Percentiles rank a stretch among this genome's conserved stretches.
Conservation (phyloP, 495 filamentous ascomycete genomes). For the Hypoxylon intermedium region DNA sequence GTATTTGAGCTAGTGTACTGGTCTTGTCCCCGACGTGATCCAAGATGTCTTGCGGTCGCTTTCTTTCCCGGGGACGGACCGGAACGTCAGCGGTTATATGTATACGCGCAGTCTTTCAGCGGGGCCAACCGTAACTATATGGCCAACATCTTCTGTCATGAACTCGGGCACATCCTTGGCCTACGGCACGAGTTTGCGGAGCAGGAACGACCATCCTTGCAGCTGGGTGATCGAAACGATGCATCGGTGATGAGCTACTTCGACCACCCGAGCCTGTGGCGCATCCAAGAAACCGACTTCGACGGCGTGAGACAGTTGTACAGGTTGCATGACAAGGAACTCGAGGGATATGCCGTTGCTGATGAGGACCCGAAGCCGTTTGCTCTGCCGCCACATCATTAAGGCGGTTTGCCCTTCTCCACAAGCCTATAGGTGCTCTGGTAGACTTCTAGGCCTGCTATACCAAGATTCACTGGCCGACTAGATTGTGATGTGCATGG, state of each 20-base stretch:
- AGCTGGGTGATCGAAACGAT: slow-evolving; percentile 1
- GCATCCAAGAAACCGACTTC: slow-evolving; percentile 1
- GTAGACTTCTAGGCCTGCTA: no score
- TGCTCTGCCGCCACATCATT: no score
- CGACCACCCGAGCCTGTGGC: background rate
- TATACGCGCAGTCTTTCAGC: background rate
- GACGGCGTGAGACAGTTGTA: background rate
- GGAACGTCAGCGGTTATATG: background rate
- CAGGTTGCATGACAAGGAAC: background rate
- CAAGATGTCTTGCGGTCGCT: background rate
- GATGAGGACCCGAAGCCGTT: no score
- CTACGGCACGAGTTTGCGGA: slow-evolving; percentile 9
- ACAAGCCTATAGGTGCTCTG: no score
- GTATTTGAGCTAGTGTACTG: slow-evolving; percentile 9
- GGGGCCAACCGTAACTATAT: background rate
- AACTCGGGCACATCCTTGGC: slow-evolving; percentile 6
- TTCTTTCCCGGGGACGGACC: background rate
- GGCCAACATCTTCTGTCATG: slow-evolving; percentile 2
- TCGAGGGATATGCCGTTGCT: no score
- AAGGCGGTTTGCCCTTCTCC: no score
- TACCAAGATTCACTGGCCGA: no score
- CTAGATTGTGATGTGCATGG: no score
- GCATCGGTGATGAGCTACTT: slow-evolving; percentile 6
- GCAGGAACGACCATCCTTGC: background rate
- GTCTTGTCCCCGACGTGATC: background rate